A percentile compares a stretch with the other conserved stretches of the same genome.
These are phyloP conservation scores for Populus ilicifolia DNA, from an alignment of 345 rosid genomes.

Conservation along the genomic window DNA sequence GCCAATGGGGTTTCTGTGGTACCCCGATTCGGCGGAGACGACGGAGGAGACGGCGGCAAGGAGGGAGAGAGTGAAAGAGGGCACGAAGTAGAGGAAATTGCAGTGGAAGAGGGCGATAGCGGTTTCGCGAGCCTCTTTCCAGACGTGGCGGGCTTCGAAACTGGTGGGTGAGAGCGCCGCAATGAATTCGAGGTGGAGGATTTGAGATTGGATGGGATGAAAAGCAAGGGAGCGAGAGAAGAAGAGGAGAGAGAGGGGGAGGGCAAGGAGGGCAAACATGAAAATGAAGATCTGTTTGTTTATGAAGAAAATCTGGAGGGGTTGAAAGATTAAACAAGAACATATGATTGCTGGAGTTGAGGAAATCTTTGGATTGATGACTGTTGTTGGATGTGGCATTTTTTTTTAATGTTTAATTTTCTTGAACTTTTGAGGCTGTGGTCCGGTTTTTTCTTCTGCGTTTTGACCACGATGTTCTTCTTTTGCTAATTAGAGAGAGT, in stretches of 20 bases:
- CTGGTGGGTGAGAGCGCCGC: slow-evolving; percentile 44
- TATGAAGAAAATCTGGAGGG: slow-evolving; percentile 40
- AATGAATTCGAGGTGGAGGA: slow-evolving; percentile 53
- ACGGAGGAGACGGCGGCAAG: slow-evolving; percentile 36
- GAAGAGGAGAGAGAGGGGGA: slow-evolving; percentile 57
- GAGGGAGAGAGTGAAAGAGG: slow-evolving; percentile 54
- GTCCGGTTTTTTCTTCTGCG: no score
- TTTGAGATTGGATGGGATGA: slow-evolving; percentile 44
- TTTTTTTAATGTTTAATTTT: no score
- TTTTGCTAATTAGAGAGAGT: no score
- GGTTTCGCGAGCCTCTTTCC: slow-evolving; percentile 57
- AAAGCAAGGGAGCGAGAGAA: slow-evolving; percentile 52
- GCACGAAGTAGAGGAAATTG: slow-evolving; percentile 42
- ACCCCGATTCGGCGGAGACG: slow-evolving; percentile 31
- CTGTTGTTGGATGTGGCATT: no score
- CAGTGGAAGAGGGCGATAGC: slow-evolving; percentile 56
- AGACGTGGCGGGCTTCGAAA: slow-evolving; percentile 59
- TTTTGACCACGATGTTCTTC: no score
- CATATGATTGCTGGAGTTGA: no score
- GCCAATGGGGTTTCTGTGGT: slow-evolving; percentile 24
- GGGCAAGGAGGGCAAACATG: slow-evolving; percentile 40
- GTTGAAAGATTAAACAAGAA: slow-evolving; percentile 9
- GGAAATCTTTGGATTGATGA: no score
- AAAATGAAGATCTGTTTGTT: slow-evolving; percentile 44
- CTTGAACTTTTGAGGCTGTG: no score